These are phyloP conservation scores for Magnusiomyces tetraspermus DNA, from an alignment of 1,139 yeast species.

Conservation along the genomic window DNA sequence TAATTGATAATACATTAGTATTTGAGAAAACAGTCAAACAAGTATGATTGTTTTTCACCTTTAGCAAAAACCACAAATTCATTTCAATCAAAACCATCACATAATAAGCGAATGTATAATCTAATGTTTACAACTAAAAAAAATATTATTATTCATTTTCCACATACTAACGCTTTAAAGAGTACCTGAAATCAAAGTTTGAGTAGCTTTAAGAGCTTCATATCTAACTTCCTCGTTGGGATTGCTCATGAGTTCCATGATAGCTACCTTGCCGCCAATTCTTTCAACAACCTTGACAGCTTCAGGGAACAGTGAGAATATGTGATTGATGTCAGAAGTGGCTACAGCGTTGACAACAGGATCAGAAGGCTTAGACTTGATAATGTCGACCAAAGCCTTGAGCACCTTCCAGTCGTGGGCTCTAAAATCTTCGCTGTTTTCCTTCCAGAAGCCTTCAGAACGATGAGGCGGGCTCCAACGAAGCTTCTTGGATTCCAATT, in stretches of 20 bases:
- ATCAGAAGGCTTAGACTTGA: slow-evolving; percentile 24
- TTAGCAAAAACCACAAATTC: neutral
- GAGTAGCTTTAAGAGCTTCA: slow-evolving; percentile 92
- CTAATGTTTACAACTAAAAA: no score
- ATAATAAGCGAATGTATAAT: no score
- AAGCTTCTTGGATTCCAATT: slow-evolving; percentile 65
- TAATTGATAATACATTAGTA: no score
- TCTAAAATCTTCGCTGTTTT: slow-evolving; percentile 66
- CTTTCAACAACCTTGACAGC: slow-evolving; percentile 40
- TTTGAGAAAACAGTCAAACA: neutral
- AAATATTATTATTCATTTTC: no score
- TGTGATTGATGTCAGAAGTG: slow-evolving; percentile 67
- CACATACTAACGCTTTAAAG: no score
- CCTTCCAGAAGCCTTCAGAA: slow-evolving; percentile 82
- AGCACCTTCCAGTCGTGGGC: slow-evolving; percentile 67
- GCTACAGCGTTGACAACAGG: slow-evolving; percentile 40
- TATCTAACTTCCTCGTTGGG: slow-evolving; percentile 82
- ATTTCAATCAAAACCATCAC: no score
- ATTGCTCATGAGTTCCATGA: slow-evolving; percentile 79
- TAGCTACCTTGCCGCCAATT: slow-evolving; percentile 55
- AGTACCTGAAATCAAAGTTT: slow-evolving; percentile 76
- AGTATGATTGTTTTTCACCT: no score
- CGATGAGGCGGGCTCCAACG: slow-evolving; percentile 93
- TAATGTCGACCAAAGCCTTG: slow-evolving; percentile 41
- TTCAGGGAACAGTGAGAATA: slow-evolving; percentile 58